Base-by-base conservation (phyloP, 805 yeast genomes). In the Lipomyces chichibuensis region DNA sequence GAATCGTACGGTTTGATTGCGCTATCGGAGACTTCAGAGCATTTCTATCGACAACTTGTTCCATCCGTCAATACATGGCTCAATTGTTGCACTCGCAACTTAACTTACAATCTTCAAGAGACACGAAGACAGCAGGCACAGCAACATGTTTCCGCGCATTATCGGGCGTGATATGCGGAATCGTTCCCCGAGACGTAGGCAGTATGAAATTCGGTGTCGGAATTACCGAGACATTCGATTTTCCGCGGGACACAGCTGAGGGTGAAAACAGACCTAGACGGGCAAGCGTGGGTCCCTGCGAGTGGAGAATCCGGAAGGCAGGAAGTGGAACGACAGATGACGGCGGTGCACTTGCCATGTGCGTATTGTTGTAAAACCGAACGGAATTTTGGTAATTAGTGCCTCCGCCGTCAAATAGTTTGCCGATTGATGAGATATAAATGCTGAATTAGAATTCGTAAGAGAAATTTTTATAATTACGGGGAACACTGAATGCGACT, bases 161-260 rank as follows among this genome's bases (percentile, higher is more conserved):
- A 63, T 81, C 84, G 8, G 83, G 84, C 27, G 84, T 80, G 61
- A 81, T 64, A 64, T 81, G 83, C 3, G 81, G 80, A 25, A 81
- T 71, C 1, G 78, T 78, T 7, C 83, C 84, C 53, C 83, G 74
- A 4, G 75, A 74, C 17, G 83, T 77, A 4, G 81, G 74, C 7
- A 73, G 67, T 13, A 81, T 29, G 60, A 69, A 56, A 61, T 63
- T 59, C 17, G 73, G 73, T 27, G 73, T 70, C 23, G 59, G 52
- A 32, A 65, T 65, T 5, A 46, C 35, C 27, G 62, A 59, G 14
- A 23, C 37, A 32, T n/a, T n/a, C 25, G 37, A 17, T 23, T 25
- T 52, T 14, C 55, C 55, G n/a, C 55, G 55, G 29, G 55, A 61
- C 20, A 57, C 57, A 49, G 60, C 39, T 49, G 65, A 62, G 13